A percentile compares a stretch with the other conserved stretches of the same genome.
Evolutionary conservation across 1,284 basidiomycete genomes (phyloP).

Genomic region (Ceratobasidium sp.): DNA sequence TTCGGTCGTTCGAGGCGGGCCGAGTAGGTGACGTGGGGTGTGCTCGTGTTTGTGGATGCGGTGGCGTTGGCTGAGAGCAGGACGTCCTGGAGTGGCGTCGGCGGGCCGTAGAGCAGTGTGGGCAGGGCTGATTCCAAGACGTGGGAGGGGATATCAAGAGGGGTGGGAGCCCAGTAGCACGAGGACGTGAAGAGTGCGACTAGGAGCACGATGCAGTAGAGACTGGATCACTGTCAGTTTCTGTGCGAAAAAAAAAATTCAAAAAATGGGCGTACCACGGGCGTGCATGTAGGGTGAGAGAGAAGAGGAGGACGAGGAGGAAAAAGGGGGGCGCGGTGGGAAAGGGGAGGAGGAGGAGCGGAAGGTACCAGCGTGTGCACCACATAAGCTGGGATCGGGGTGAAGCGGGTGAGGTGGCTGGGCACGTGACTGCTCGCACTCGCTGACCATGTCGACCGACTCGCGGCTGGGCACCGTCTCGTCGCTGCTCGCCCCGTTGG

Average conservation of each 20-base stretch:
- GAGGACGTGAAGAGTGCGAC: constrained; percentile 79
- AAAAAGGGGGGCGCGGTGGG: constrained; percentile 79
- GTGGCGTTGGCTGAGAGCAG: constrained; percentile 63
- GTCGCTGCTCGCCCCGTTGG: constrained; percentile 25
- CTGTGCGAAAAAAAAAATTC: constrained; percentile 36
- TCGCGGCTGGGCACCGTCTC: constrained; percentile 34
- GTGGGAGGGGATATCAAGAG: constrained; percentile 46
- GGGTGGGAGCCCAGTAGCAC: constrained; percentile 83
- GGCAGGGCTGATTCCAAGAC: constrained; percentile 53
- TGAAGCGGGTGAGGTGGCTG: neutral
- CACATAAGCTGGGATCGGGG: constrained; percentile 18
- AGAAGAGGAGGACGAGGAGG: constrained; percentile 72
- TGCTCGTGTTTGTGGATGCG: constrained; percentile 48
- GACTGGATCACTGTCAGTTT: constrained; percentile 54
- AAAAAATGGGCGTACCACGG: constrained; percentile 66
- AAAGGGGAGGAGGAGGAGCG: constrained; percentile 74
- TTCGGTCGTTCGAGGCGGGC: constrained; percentile 32
- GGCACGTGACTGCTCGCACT: neutral
- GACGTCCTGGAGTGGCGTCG: constrained; percentile 73
- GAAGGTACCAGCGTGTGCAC: constrained; percentile 62
- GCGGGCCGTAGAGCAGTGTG: constrained; percentile 55
- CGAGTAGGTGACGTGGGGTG: constrained; percentile 9
- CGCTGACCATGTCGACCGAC: constrained; percentile 34
- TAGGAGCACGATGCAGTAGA: constrained; percentile 81
- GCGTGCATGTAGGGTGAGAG: constrained; percentile 74